Evolutionary conservation across 2,329 filamentous ascomycete species (phyloP).

Genomic region (Zopfia rhizophila): DNA sequence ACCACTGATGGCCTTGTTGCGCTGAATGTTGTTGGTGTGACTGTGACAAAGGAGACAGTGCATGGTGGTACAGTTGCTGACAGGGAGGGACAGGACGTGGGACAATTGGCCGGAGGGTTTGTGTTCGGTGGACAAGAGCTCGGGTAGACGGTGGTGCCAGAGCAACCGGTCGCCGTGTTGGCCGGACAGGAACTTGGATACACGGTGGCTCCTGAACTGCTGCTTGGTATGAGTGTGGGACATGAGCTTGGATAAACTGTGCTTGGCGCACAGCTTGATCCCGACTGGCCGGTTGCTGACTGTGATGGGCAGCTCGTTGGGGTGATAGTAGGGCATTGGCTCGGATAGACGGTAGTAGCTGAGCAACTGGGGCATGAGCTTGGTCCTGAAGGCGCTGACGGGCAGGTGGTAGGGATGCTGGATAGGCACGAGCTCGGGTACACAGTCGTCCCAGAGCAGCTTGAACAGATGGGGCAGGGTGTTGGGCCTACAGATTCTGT

Average conservation of each 20-base stretch:
- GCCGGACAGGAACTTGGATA: constrained; percentile 1
- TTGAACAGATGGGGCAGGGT: too few species aligned
- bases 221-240: constrained; percentile 4
- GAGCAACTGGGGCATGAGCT: too few species aligned
- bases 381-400: too few species aligned
- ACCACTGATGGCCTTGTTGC: background rate
- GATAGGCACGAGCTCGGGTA: constrained; percentile 2
- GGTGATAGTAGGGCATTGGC: constrained; percentile 2
- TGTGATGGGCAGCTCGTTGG: background rate
- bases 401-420: background rate
- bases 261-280: background rate
- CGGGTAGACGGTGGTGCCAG: constrained; percentile 1
- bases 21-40: background rate
- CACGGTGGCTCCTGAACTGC: constrained; percentile 1
- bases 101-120: background rate
- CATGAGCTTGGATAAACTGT: constrained; percentile 8
- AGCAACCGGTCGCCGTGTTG: too few species aligned
- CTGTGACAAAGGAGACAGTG: too few species aligned
- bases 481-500: too few species aligned
- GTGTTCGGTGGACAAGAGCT: background rate
- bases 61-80: too few species aligned
- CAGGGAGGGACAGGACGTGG: constrained; percentile 5
- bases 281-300: background rate
- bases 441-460: background rate
- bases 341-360: constrained; percentile 7